These are phyloP conservation scores for Diplodia scrobiculata DNA, from an alignment of 2,329 filamentous ascomycete genomes.

Conservation along the genomic window DNA sequence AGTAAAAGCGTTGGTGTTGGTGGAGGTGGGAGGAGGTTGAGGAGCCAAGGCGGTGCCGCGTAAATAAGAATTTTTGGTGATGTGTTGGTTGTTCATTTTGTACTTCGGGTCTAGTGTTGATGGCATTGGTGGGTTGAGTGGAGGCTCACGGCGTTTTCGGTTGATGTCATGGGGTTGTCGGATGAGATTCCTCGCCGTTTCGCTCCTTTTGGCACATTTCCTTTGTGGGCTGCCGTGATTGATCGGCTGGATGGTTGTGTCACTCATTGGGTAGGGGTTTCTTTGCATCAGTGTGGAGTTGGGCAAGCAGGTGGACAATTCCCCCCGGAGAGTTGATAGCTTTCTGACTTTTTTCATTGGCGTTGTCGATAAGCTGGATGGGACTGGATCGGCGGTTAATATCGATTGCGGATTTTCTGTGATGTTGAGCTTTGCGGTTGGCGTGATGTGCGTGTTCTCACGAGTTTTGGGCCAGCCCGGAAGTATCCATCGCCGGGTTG, in stretches of 20 bases:
- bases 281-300: background rate
- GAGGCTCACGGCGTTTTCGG: background rate
- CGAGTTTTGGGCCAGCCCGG: background rate
- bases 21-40: conserved; percentile 21
- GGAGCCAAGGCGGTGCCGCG: conserved; percentile 24
- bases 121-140: background rate
- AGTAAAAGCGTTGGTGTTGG: conserved; percentile 44
- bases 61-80: background rate
- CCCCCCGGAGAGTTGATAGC: background rate
- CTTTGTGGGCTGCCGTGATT: background rate
- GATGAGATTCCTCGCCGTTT: background rate
- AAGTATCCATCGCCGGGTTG: background rate
- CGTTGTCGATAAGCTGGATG: background rate
- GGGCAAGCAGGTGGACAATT: background rate
- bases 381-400: background rate
- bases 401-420: background rate
- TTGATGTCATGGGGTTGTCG: background rate
- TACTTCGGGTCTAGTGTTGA: background rate
- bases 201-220: background rate
- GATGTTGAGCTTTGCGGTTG: background rate
- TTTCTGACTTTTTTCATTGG: background rate
- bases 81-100: background rate
- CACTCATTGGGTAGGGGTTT: background rate
- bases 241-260: background rate
- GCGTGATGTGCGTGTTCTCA: background rate